Evolutionary conservation across 73 alveolate species (phyloP), one percentile per base, ranked within the genome.

Genomic region (Stentor coeruleus): DNA sequence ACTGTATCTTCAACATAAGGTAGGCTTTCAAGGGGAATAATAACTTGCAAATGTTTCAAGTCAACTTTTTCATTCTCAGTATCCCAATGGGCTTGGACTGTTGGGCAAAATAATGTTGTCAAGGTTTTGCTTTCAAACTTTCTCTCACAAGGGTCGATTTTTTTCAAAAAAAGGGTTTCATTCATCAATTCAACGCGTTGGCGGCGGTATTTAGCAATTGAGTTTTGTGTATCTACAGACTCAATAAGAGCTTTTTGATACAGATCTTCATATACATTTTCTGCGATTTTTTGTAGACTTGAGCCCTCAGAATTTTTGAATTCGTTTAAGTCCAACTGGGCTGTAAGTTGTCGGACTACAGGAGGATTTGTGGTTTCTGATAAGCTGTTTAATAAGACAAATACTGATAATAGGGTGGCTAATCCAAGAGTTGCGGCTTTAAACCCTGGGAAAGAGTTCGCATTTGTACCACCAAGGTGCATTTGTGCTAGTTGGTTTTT

Each of bases 81-180:
- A n/a, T n/a, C n/a, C 79, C 79, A 66, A 66, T 66, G 33, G 11
- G 79, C 39, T 33, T 66, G 79, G n/a, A 66, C 79, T 26, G 42
- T 20, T 66, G 79, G 79, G 39, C 79, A 66, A 33, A 66, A 20
- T 33, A 66, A 20, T 28, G 40, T 66, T 26, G 79, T 33, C 79
- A 66, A 20, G 1, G 79, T 40, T 33, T 31, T 31, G n/a, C 37
- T 66, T 66, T 66, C 40, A 0, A 66, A 28, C 2, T 66, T 31
- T 66, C 66, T 20, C 20, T 20, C 20, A 49, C 66, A 49, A 49
- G 66, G 66, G 66, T 49, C 66, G 20, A 49, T 49, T 11, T 6
- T 49, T 20, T 49, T 6, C 20, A 49, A 49, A 49, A 49, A 49
- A 6, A 6, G 28, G 66, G 66, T 6, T 11, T 49, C 20, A 6